phyloP scores from a whole-genome alignment of 495 filamentous ascomycete genomes.

The Daldinia decipiens region DNA sequence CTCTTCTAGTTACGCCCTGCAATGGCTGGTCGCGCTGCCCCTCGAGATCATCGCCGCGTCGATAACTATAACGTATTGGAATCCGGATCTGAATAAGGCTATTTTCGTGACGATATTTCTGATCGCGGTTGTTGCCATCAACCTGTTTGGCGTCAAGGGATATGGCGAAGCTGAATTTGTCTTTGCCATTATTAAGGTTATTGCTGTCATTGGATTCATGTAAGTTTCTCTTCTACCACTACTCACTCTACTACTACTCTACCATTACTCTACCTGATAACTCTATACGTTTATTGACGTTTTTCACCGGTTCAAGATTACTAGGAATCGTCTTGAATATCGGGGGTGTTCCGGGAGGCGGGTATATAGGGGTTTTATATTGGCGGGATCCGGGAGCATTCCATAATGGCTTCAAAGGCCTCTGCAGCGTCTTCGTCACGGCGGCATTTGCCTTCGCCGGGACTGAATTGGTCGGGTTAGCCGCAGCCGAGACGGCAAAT shows the following conservation, averaged over 20 bases:
- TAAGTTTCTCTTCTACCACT: constrained; percentile 55
- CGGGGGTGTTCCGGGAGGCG: constrained; percentile 77
- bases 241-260: too few species aligned
- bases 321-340: constrained; percentile 82
- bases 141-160: constrained; percentile 84
- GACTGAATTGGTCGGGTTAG: constrained; percentile 92
- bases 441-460: constrained; percentile 93
- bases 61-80: constrained; percentile 90
- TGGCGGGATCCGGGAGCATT: constrained; percentile 92
- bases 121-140: constrained; percentile 76
- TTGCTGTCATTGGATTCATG: constrained; percentile 90
- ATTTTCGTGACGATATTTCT: constrained; percentile 91
- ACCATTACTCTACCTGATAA: background rate
- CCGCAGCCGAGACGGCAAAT: constrained; percentile 87
- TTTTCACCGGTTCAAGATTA: constrained; percentile 58
- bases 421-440: constrained; percentile 93
- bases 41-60: constrained; percentile 92
- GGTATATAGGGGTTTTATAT: constrained; percentile 84
- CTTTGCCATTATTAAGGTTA: constrained; percentile 86
- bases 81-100: constrained; percentile 69
- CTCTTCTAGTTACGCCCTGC: constrained; percentile 77
- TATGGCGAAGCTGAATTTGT: constrained; percentile 94
- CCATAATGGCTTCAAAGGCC: constrained; percentile 90
- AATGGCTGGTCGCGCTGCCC: constrained; percentile 91
- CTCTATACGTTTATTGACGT: constrained; percentile 34